phyloP scores from a whole-genome alignment of 2,329 filamentous ascomycete species.

The Cladosporium phlei region DNA sequence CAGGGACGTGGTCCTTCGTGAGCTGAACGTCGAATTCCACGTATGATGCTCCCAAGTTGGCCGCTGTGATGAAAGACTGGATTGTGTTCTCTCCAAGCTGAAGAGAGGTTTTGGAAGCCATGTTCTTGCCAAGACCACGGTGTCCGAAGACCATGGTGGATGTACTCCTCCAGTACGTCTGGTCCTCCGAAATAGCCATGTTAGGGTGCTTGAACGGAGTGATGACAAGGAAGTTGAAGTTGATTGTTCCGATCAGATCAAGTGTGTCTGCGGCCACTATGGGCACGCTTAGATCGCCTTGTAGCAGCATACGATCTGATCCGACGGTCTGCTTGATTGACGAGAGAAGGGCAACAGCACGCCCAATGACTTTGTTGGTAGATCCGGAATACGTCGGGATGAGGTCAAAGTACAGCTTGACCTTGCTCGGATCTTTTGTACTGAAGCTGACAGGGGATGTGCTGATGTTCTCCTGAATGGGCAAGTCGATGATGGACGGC shows the following conservation, averaged over 20 bases:
- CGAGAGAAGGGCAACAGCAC: conserved; percentile 81
- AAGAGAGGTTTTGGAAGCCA: conserved; percentile 73
- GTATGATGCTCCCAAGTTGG: conserved; percentile 77
- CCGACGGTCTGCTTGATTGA: conserved; percentile 79
- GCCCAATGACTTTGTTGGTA: conserved; percentile 76
- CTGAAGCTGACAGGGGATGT: conserved; percentile 92
- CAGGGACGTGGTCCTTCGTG: conserved; percentile 96
- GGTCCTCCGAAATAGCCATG: conserved; percentile 82
- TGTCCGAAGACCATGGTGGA: conserved; percentile 79
- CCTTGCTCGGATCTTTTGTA: conserved; percentile 68
- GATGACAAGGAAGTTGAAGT: conserved; percentile 94
- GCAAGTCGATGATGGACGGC: conserved; percentile 82
- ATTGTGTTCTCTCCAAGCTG: conserved; percentile 96
- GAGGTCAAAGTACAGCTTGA: conserved; percentile 90
- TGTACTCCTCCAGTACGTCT: conserved; percentile 94
- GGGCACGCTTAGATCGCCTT: conserved; percentile 87
- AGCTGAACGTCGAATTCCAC: conserved; percentile 84
- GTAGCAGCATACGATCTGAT: conserved; percentile 80
- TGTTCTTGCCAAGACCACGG: conserved; percentile 82
- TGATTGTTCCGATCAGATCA: conserved; percentile 89
- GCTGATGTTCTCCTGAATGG: conserved; percentile 86
- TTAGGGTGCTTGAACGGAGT: conserved; percentile 92
- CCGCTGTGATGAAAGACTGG: conserved; percentile 90
- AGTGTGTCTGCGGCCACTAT: conserved; percentile 77
- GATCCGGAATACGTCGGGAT: conserved; percentile 88